These are phyloP conservation scores for Ruellia speciosa DNA, from an alignment of 305 asterid species.

Conservation along the genomic window DNA sequence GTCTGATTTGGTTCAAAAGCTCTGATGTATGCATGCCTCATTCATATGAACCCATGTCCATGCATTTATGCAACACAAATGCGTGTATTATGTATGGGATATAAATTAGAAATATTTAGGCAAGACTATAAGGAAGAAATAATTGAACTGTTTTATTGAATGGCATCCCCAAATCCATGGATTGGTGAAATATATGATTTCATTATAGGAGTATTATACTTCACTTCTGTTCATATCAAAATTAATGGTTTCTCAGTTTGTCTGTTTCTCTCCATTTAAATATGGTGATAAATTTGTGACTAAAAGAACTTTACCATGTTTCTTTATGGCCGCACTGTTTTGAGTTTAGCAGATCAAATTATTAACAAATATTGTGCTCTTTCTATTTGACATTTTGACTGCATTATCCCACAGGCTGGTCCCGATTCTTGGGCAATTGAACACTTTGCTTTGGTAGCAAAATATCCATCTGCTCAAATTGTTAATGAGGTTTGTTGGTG, in stretches of 20 bases:
- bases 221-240: not conserved
- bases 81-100: not conserved
- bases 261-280: not conserved
- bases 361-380: constrained; percentile 4
- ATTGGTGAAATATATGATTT: constrained; percentile 2
- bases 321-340: not conserved
- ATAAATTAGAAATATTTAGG: too few species aligned
- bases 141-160: not conserved
- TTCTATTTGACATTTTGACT: constrained; percentile 15
- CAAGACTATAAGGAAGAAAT: too few species aligned
- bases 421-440: constrained; percentile 96
- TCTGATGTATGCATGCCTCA: not conserved
- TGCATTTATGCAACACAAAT: not conserved
- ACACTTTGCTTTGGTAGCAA: constrained; percentile 70
- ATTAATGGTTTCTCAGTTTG: too few species aligned
- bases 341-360: constrained; percentile 1
- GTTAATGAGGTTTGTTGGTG: constrained; percentile 56
- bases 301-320: not conserved
- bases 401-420: constrained; percentile 64
- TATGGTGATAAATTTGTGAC: not conserved
- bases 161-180: not conserved
- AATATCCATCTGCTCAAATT: constrained; percentile 84
- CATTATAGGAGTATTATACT: not conserved
- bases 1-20: not conserved
- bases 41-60: not conserved